Conservation (phyloP, 1,284 basidiomycete genomes). For the Fomitopsis palustris region DNA sequence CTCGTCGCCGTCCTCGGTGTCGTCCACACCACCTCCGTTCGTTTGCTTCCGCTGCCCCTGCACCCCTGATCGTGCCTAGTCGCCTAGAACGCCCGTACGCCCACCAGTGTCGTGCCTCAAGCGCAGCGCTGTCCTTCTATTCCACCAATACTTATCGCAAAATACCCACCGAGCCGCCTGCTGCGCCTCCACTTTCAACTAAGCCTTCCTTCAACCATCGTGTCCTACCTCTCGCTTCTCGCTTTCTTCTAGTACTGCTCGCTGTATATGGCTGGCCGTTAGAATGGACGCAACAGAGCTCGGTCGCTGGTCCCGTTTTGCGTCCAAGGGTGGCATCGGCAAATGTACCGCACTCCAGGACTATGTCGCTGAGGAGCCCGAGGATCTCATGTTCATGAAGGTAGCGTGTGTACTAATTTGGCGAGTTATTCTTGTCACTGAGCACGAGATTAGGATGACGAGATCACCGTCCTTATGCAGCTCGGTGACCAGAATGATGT, state of each 20-base stretch:
- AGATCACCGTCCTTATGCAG: constrained; percentile 79
- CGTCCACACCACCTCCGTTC: constrained; percentile 3
- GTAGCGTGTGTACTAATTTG: constrained; percentile 28
- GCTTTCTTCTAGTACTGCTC: not conserved
- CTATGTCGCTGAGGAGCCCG: constrained; percentile 72
- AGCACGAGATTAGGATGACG: constrained; percentile 58
- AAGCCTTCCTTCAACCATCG: not conserved
- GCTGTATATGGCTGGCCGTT: not conserved
- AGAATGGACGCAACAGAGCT: constrained; percentile 70
- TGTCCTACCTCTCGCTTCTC: no score
- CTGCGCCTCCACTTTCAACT: not conserved
- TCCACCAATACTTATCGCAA: not conserved
- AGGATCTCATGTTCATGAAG: constrained; percentile 88
- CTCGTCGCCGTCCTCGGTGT: constrained; percentile 4
- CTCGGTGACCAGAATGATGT: constrained; percentile 49
- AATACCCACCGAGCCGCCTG: not conserved
- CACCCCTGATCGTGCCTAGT: not conserved
- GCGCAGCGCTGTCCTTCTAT: not conserved
- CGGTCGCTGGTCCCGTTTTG: constrained; percentile 77
- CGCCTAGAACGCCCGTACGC: not conserved
- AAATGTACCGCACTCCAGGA: constrained; percentile 70
- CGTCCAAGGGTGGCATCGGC: constrained; percentile 78
- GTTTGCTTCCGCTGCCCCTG: constrained; percentile 1
- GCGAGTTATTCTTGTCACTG: not conserved
- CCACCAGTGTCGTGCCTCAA: not conserved